A percentile compares a stretch with the other conserved stretches of the same genome.
Evolutionary conservation across 257 asterid genomes (phyloP).

Genomic region (Solanum sejunctum): DNA sequence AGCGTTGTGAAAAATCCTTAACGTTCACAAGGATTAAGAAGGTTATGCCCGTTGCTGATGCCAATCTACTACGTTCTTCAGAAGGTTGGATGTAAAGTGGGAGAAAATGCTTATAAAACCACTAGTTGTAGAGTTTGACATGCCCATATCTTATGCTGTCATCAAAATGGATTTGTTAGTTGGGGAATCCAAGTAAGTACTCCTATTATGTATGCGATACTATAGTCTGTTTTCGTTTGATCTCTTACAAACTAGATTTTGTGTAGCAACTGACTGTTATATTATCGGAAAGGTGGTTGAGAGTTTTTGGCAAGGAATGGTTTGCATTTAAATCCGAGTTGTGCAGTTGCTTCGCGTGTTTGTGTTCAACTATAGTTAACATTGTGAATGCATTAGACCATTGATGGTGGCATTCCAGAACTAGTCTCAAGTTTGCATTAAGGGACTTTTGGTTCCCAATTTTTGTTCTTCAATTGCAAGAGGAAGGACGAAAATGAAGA

Average conservation of each 20-base stretch:
- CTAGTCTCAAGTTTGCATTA: neutral
- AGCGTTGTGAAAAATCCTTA: neutral
- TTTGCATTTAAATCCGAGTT: neutral
- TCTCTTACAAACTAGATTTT: neutral
- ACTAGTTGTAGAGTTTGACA: neutral
- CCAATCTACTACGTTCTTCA: neutral
- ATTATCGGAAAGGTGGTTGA: neutral
- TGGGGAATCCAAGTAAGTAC: neutral
- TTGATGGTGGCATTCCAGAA: neutral
- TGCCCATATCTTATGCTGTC: neutral
- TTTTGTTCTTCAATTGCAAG: neutral
- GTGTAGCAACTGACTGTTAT: neutral
- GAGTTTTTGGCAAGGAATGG: neutral
- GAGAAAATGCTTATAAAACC: neutral
- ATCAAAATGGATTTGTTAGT: neutral
- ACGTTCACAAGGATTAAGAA: neutral
- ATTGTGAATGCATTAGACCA: neutral
- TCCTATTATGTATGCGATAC: neutral
- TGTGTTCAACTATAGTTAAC: neutral
- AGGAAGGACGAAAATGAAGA: neutral
- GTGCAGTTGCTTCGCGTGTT: neutral
- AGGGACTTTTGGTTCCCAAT: neutral
- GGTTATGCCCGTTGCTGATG: neutral
- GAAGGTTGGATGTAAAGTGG: conserved; percentile 7
- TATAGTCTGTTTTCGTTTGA: neutral